Evolutionary conservation across 495 filamentous ascomycete genomes (phyloP), one percentile per base, ranked within the genome.

Genomic region (Gamarada debralockiae): DNA sequence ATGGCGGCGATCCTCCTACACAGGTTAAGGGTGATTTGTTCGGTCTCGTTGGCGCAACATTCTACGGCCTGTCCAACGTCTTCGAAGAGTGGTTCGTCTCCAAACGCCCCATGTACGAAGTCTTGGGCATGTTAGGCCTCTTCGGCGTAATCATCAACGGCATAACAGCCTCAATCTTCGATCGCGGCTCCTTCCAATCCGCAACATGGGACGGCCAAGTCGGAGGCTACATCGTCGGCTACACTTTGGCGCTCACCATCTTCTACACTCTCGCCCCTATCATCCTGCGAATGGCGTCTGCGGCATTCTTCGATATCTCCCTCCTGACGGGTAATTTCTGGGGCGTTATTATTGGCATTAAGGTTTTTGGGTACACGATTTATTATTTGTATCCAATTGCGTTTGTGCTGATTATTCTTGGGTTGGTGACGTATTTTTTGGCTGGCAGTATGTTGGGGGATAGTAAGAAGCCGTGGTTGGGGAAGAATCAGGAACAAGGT

Each of bases 241-340:
- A 92, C 69, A 97, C 93, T 0, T 68, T 96, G 8, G 84, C 83
- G 41, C 76, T 98, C 10, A 70, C 75, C 33, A 66, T 92, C 47
- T 98, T 98, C 74, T 98, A 98, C 73, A 82, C 82, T 10, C 75
- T 91, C 9, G 91, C 85, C 5, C 93, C 93, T 15, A 73, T 97
- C 42, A 73, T 97, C 56, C 83, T 97, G 70, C 87, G 93, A 22
- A 85, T 97, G 66, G 82, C 87, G 3, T 85, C 79, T 8, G 93
- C 93, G 0, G 93, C 92, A 17, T 96, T 98, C 73, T 96, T 97
- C 75, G 95, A 98, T 68, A 90, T 98, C 66, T 90, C 84, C 24
- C 73, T 98, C 63, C 75, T 98, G 46, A 98, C 95, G 17, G 87
- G 83, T 63, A 97, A 96, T 70, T 97, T 97, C 74, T 97, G 95